Evolutionary conservation across 2,329 filamentous ascomycete genomes (phyloP).

Genomic region (Grosmannia penicillata): DNA sequence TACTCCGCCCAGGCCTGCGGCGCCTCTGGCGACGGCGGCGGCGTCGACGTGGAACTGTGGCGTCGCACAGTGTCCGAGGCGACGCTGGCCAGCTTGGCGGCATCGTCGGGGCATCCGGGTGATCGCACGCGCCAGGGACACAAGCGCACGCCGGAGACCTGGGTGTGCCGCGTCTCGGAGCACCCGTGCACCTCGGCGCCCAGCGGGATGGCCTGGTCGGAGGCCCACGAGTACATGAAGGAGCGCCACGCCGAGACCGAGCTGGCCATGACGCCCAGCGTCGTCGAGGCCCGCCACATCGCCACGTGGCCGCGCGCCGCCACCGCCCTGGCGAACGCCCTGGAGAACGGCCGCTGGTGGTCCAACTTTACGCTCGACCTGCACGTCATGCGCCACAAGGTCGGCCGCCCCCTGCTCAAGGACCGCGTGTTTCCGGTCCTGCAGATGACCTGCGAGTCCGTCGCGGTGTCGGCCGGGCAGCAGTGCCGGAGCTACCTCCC

Average conservation of each 20-base stretch:
- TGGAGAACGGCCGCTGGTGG: constrained; percentile 16
- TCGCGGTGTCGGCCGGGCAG: too few species aligned
- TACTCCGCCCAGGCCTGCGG: constrained; percentile 16
- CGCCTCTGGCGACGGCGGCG: constrained; percentile 25
- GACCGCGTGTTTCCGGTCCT: constrained; percentile 54
- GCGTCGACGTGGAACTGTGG: constrained; percentile 39
- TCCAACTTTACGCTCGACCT: constrained; percentile 32
- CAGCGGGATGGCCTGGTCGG: constrained; percentile 46
- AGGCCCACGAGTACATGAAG: constrained; percentile 47
- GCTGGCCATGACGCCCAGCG: constrained; percentile 40
- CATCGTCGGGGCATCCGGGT: constrained; percentile 8
- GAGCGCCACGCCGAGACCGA: constrained; percentile 42
- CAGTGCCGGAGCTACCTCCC: constrained; percentile 12
- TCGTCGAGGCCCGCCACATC: constrained; percentile 31
- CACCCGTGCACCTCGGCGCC: constrained; percentile 36
- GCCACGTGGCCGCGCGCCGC: constrained; percentile 27
- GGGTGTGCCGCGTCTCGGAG: constrained; percentile 48
- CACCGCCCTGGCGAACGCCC: constrained; percentile 22
- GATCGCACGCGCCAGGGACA: constrained; percentile 8
- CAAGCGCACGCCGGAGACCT: constrained; percentile 32
- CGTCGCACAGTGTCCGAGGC: too few species aligned
- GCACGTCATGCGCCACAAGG: constrained; percentile 51
- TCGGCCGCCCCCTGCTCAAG: constrained; percentile 41
- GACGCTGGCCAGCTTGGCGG: too few species aligned
- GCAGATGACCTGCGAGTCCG: constrained; percentile 37